A percentile compares a stretch with the other conserved stretches of the same genome.
phyloP scores from a whole-genome alignment of 352 stramenopile genomes.

The Phytophthora pinifolia region DNA sequence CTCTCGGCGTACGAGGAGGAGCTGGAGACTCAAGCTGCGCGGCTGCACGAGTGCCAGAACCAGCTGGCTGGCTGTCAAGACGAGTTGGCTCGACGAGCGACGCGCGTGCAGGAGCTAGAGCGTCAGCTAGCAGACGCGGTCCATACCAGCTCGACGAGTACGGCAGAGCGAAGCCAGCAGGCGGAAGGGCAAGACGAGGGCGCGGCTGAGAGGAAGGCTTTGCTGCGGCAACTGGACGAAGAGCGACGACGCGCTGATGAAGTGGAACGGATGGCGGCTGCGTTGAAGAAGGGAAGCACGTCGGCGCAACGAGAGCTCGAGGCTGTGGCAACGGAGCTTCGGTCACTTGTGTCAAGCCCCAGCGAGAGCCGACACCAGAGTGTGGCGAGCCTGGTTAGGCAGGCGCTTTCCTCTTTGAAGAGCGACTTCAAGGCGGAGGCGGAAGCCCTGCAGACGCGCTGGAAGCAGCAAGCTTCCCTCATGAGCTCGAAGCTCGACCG shows the following conservation, averaged over 20 bases:
- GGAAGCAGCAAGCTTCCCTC: slow-evolving; percentile 44
- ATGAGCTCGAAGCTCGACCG: slow-evolving; percentile 46
- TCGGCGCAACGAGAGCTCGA: slow-evolving; percentile 41
- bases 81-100: slow-evolving; percentile 25
- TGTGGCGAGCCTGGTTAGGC: slow-evolving; percentile 29
- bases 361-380: slow-evolving; percentile 10
- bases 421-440: slow-evolving; percentile 48
- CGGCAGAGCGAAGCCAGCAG: slow-evolving; percentile 35
- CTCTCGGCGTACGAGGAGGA: slow-evolving; percentile 30
- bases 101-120: slow-evolving; percentile 46
- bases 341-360: slow-evolving; percentile 17
- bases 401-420: slow-evolving; percentile 39
- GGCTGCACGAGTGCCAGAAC: slow-evolving; percentile 26
- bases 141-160: slow-evolving; percentile 34
- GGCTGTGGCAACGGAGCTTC: slow-evolving; percentile 42
- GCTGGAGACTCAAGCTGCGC: slow-evolving; percentile 28
- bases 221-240: slow-evolving; percentile 43
- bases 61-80: slow-evolving; percentile 26
- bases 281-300: slow-evolving; percentile 36
- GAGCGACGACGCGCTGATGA: slow-evolving; percentile 43
- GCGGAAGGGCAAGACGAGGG: slow-evolving; percentile 42
- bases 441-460: slow-evolving; percentile 35
- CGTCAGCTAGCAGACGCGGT: slow-evolving; percentile 38
- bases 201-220: slow-evolving; percentile 43
- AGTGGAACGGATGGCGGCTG: slow-evolving; percentile 22